Conservation (phyloP, 164 flowering plant genomes). For the Liriodendron chinense region DNA sequence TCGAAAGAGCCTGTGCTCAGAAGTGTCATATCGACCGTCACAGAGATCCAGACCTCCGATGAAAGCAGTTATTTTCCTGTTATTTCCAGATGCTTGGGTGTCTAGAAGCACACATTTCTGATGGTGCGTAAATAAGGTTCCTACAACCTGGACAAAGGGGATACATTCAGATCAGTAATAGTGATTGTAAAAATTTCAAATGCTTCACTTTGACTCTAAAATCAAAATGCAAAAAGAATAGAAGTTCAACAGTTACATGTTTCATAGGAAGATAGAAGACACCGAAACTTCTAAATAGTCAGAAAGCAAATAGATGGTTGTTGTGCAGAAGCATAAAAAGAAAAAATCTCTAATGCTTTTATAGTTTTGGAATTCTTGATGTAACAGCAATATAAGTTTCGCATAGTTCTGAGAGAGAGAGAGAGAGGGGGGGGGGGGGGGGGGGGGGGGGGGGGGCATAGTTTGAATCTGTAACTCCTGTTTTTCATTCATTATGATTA, state of each 20-base stretch:
- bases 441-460: no score
- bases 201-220: not conserved
- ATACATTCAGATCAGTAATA: not conserved
- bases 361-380: not conserved
- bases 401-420: no score
- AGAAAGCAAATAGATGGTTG: no score
- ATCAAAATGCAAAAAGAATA: no score
- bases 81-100: constrained; percentile 62
- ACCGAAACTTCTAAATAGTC: no score
- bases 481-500: not conserved
- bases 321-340: not conserved
- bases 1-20: constrained; percentile 66
- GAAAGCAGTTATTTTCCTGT: constrained; percentile 68
- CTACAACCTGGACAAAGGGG: constrained; percentile 62
- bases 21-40: constrained; percentile 88
- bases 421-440: no score
- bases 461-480: not conserved
- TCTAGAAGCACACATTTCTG: constrained; percentile 83
- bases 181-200: not conserved
- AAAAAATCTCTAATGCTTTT: not conserved
- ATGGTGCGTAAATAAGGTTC: constrained; percentile 80
- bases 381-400: not conserved
- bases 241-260: no score
- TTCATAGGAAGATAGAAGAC: no score
- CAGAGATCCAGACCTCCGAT: constrained; percentile 83